Percentiles rank a stretch among this genome's conserved stretches.
Evolutionary conservation across 176 grass and related monocot species (phyloP).

Genomic region (Aegilops tauschii): DNA sequence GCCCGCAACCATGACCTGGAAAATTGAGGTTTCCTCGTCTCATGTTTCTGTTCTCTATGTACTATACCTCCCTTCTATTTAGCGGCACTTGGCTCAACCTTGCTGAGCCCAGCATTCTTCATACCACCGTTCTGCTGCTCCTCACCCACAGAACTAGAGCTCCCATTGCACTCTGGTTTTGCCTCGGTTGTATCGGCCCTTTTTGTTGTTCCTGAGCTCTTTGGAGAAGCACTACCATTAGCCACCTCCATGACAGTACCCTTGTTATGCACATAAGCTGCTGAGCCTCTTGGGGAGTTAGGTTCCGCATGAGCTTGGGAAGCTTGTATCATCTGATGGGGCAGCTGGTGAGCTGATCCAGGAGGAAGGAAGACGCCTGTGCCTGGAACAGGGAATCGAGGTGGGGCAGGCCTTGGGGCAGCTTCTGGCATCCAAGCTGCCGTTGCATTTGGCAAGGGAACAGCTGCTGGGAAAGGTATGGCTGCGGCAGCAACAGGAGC

Average conservation of each 20-base stretch:
- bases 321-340: constrained; percentile 41
- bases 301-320: constrained; percentile 35
- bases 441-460: constrained; percentile 30
- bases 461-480: constrained; percentile 41
- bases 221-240: constrained; percentile 41
- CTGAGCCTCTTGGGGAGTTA: constrained; percentile 16
- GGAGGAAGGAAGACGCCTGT: constrained; percentile 85
- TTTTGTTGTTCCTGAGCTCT: constrained; percentile 24
- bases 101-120: constrained; percentile 35
- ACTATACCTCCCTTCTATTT: constrained; percentile 40
- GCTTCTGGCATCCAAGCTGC: constrained; percentile 54
- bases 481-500: constrained; percentile 34
- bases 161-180: constrained; percentile 46
- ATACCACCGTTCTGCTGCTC: constrained; percentile 38
- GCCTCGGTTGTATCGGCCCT: background rate
- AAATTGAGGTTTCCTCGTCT: constrained; percentile 20
- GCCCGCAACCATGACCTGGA: constrained; percentile 12
- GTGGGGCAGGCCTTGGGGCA: constrained; percentile 42
- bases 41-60: constrained; percentile 36
- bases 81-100: constrained; percentile 19
- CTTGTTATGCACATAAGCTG: constrained; percentile 24
- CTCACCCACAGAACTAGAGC: constrained; percentile 18
- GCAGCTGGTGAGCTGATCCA: constrained; percentile 42
- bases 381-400: constrained; percentile 57
- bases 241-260: constrained; percentile 11